Evolutionary conservation across 805 yeast species (phyloP), one percentile per base, ranked within the genome.

Genomic region (Kuraishia piskuri): DNA sequence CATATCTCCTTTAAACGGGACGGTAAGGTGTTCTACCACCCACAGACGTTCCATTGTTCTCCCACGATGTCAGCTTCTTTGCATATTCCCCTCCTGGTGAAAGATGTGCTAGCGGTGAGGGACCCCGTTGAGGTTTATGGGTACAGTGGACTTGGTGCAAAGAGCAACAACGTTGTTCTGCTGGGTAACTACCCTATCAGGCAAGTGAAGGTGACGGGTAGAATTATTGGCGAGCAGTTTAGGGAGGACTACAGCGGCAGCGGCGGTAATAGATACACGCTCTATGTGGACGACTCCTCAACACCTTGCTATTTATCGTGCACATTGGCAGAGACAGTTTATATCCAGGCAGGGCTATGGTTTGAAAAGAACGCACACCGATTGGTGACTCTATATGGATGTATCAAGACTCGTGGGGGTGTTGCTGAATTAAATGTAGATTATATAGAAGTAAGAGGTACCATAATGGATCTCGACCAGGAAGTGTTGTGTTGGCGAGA

Each of bases 171-270:
- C 9, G 64, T 67, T 3, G 54, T 68, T 2, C 57, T 78, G 61
- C 60, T 68, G 44, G 60, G 62, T 1, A 78, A 78, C 55, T 75
- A 77, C 60, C 83, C 83, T 0, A 50, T 78, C 1, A 57, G 61
- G 20, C 58, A 58, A 21, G 58, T 78, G 0, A 56, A 58, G 14
- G 54, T 78, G 0, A 49, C 63, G 37, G 83, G 82, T 0, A 59
- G 62, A 17, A 60, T 76, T 2, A 56, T 47, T 9, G 22, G 24
- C 12, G 48, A 45, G 21, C 10, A 3, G n/a, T 45, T 21, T 19
- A 45, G n/a, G n/a, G 48, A 45, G 21, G 22, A 9, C 24, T 10
- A 3, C n/a, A 22, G 14, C 24, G 4, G n/a, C 22, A 9, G 12
- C 12, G 21, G 14, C 12, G 48, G 48, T 22, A 45, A 8, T n/a